Evolutionary conservation across 371 early-diverging fungal species (phyloP).

Genomic region (Actinomortierella wolfii): DNA sequence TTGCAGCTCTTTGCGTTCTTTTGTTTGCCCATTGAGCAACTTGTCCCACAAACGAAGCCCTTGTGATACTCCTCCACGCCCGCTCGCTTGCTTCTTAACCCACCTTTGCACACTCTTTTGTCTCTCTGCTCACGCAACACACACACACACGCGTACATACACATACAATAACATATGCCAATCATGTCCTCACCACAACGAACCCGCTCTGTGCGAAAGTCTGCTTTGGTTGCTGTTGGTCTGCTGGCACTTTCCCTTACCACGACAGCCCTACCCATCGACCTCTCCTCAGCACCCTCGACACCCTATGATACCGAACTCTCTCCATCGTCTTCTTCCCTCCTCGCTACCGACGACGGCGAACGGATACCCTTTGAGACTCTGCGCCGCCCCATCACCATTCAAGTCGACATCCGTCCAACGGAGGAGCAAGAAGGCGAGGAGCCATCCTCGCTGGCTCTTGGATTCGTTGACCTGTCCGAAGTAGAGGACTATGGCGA

Average conservation of each 20-base stretch:
- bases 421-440: slow-evolving; percentile 23
- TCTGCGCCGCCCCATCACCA: slow-evolving; percentile 33
- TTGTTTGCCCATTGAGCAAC: too few species aligned
- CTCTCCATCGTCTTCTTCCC: slow-evolving; percentile 10
- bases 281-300: slow-evolving; percentile 11
- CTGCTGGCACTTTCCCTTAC: slow-evolving; percentile 28
- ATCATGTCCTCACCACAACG: too few species aligned
- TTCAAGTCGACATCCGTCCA: slow-evolving; percentile 23
- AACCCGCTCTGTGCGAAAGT: too few species aligned
- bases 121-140: too few species aligned
- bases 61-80: too few species aligned
- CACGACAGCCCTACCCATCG: slow-evolving; percentile 26
- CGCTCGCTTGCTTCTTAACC: too few species aligned
- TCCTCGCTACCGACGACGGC: background rate
- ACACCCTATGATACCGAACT: slow-evolving; percentile 3
- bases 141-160: too few species aligned
- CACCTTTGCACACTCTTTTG: too few species aligned
- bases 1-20: too few species aligned
- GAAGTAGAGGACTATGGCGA: slow-evolving; percentile 11
- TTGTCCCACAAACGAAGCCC: too few species aligned
- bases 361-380: slow-evolving; percentile 17
- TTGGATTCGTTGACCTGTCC: slow-evolving; percentile 9
- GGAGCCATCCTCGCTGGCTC: slow-evolving; percentile 30
- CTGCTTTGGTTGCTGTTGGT: slow-evolving; percentile 14
- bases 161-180: too few species aligned